phyloP scores from a whole-genome alignment of 805 yeast genomes.

The Schwanniomyces vanrijiae region DNA sequence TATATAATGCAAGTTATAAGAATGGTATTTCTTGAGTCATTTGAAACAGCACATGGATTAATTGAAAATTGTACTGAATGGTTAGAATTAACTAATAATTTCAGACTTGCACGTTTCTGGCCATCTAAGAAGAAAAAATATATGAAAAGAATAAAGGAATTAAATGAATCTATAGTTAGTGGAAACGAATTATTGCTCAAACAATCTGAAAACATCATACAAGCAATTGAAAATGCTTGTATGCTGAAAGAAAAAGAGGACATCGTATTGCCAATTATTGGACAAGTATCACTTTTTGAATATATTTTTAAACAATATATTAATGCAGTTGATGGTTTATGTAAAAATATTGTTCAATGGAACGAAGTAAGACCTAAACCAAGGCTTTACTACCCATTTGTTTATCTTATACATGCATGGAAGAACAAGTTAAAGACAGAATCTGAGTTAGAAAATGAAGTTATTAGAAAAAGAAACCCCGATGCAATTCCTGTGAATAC shows the following conservation, averaged over 20 bases:
- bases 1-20: slow-evolving; percentile 19
- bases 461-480: slow-evolving; percentile 23
- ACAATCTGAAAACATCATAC: slow-evolving; percentile 5
- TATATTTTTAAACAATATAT: slow-evolving; percentile 1
- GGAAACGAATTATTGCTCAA: slow-evolving; percentile 11
- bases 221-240: not conserved
- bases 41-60: slow-evolving; percentile 16
- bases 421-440: not conserved
- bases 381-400: not conserved
- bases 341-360: slow-evolving; percentile 1
- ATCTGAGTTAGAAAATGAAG: slow-evolving; percentile 4
- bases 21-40: slow-evolving; percentile 13
- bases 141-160: slow-evolving; percentile 12
- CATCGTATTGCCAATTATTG: slow-evolving; percentile 2
- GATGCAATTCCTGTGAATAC: slow-evolving; percentile 26
- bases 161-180: slow-evolving; percentile 11
- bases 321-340: not conserved
- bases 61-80: slow-evolving; percentile 19
- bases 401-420: not conserved
- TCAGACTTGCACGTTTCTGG: slow-evolving; percentile 17
- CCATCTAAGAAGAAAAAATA: slow-evolving; percentile 12
- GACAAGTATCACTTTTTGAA: slow-evolving; percentile 2
- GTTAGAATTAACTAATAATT: slow-evolving; percentile 29
- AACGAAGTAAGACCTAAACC: not conserved
- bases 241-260: slow-evolving; percentile 1